Conservation (phyloP, 441 rosid species). For the Syzygium syzygioides region DNA sequence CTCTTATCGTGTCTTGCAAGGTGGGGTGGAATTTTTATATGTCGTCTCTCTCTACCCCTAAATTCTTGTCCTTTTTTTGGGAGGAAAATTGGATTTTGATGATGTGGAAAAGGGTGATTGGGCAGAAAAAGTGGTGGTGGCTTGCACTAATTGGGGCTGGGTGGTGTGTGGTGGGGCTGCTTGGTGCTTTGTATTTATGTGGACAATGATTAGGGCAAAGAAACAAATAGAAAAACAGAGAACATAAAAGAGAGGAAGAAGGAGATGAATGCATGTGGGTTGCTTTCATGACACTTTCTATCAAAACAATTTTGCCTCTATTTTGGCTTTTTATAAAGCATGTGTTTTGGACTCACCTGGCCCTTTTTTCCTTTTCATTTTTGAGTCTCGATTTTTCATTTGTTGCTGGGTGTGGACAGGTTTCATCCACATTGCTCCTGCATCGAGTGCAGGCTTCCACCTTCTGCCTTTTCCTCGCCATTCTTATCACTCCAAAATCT, state of each 20-base stretch:
- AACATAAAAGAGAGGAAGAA: neutral
- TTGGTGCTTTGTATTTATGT: constrained; percentile 30
- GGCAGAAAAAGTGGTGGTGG: constrained; percentile 19
- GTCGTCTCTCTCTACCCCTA: neutral
- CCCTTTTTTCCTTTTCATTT: neutral
- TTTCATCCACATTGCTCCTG: constrained; percentile 22
- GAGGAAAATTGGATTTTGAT: neutral
- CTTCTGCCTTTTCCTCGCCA: neutral
- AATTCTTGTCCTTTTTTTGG: neutral
- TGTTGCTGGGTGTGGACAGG: constrained; percentile 16
- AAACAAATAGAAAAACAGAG: neutral
- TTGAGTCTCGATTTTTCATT: neutral
- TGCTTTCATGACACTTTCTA: constrained; percentile 24
- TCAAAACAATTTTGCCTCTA: neutral
- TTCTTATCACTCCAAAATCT: neutral
- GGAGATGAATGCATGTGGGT: constrained; percentile 20
- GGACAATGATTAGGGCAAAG: constrained; percentile 33
- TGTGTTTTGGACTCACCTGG: constrained; percentile 1
- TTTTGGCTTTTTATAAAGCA: neutral
- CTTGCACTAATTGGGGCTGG: constrained; percentile 27
- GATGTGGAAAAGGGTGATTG: constrained; percentile 14
- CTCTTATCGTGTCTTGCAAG: constrained; percentile 4
- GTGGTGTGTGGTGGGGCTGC: constrained; percentile 15
- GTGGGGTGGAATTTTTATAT: neutral
- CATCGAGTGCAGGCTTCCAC: neutral